Evolutionary conservation across 2,329 filamentous ascomycete genomes (phyloP).

Genomic region (Pseudogymnoascus sp.): DNA sequence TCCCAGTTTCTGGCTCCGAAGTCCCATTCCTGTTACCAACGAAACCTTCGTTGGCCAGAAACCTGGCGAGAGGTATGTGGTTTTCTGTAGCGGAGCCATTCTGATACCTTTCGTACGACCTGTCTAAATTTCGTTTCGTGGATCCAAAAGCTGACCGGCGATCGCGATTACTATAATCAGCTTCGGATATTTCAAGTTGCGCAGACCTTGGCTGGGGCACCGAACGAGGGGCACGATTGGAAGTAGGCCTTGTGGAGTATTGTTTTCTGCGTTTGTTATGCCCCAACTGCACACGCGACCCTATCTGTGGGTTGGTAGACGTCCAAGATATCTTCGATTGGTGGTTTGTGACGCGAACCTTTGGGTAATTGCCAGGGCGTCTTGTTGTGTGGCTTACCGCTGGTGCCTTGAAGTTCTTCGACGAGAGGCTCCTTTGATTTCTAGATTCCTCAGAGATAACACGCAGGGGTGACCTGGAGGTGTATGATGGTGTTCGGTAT

Average conservation of each 20-base stretch:
- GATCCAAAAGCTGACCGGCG: conserved; percentile 36
- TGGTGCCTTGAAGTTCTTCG: background rate
- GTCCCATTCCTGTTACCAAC: conserved; percentile 11
- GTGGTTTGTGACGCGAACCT: background rate
- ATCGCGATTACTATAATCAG: conserved; percentile 27
- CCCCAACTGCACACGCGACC: background rate
- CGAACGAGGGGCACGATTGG: background rate
- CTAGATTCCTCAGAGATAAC: conserved; percentile 14
- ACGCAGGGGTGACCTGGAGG: background rate
- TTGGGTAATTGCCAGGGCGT: background rate
- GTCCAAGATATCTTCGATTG: conserved; percentile 1
- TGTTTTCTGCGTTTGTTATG: background rate
- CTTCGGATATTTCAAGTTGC: conserved; percentile 44
- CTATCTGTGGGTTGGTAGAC: background rate
- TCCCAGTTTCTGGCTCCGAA: background rate
- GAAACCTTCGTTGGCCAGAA: conserved; percentile 24
- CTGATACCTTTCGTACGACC: conserved; percentile 38
- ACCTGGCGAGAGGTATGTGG: conserved; percentile 31
- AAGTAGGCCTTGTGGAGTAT: background rate
- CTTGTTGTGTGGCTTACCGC: background rate
- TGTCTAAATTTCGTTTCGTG: conserved; percentile 47
- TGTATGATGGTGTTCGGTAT: conserved; percentile 15
- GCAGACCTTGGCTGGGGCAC: conserved; percentile 35
- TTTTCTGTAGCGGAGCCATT: conserved; percentile 22
- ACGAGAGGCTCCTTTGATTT: background rate